phyloP scores from a whole-genome alignment of 1,284 basidiomycete genomes.

The Amylostereum chailletii region DNA sequence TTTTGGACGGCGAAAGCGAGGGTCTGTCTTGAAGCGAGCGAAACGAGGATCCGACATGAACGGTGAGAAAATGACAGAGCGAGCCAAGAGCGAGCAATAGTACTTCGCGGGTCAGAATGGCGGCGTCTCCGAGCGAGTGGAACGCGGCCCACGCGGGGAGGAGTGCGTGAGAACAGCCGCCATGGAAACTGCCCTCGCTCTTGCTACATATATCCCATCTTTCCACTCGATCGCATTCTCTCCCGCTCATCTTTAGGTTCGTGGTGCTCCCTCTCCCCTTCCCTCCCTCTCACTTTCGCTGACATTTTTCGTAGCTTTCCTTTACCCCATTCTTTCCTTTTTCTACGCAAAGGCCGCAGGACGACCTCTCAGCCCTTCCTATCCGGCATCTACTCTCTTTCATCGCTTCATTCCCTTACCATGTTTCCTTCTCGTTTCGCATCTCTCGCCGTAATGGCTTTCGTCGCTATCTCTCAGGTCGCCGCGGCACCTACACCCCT shows the following conservation, averaged over 20 bases:
- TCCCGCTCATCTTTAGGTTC: conserved; percentile 24
- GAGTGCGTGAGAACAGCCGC: background rate
- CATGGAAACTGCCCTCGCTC: conserved; percentile 1
- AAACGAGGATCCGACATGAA: conserved; percentile 81
- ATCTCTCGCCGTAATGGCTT: conserved; percentile 30
- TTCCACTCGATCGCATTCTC: conserved; percentile 18
- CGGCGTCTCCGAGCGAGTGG: conserved; percentile 6
- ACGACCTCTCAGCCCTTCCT: conserved; percentile 23
- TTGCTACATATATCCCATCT: conserved; percentile 15
- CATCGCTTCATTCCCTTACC: conserved; percentile 19
- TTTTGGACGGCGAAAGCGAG: conserved; percentile 83
- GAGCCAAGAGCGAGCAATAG: conserved; percentile 1
- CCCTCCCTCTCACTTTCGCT: background rate
- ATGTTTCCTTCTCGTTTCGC: conserved; percentile 37
- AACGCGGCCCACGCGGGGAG: too few species aligned
- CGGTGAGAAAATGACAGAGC: conserved; percentile 8
- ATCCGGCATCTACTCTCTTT: conserved; percentile 13
- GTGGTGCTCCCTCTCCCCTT: conserved; percentile 13
- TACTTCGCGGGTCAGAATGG: conserved; percentile 14
- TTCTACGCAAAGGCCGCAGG: conserved; percentile 24
- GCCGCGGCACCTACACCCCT: conserved; percentile 36
- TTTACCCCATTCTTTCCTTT: conserved; percentile 10
- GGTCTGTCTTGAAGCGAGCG: conserved; percentile 82
- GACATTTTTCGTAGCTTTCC: conserved; percentile 4
- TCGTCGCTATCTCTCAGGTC: conserved; percentile 37